These are phyloP conservation scores for Shiraia bambusicola DNA, from an alignment of 2,329 filamentous ascomycete species.

Conservation along the genomic window DNA sequence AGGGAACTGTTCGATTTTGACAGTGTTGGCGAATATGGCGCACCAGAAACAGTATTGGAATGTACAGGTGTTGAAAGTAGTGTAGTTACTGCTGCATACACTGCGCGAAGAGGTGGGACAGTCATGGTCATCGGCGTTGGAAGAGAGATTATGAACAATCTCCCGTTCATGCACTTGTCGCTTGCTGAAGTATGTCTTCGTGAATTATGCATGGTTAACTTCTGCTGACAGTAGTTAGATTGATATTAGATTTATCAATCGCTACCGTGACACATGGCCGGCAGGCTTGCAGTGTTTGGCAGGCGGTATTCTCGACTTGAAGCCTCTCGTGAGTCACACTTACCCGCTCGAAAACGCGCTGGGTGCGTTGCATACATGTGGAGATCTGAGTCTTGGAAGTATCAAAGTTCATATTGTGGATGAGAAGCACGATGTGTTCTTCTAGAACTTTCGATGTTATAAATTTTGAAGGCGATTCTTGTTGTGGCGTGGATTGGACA, in stretches of 20 bases:
- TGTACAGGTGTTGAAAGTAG: conserved; percentile 68
- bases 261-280: conserved; percentile 70
- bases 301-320: conserved; percentile 62
- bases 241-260: conserved; percentile 69
- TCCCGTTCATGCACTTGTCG: conserved; percentile 67
- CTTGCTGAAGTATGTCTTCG: conserved; percentile 56
- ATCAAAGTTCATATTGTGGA: conserved; percentile 65
- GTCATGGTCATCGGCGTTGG: conserved; percentile 68
- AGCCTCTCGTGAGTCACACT: conserved; percentile 63
- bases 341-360: conserved; percentile 63
- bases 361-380: conserved; percentile 58
- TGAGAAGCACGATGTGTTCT: conserved; percentile 31
- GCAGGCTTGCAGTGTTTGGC: conserved; percentile 62
- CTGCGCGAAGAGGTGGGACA: conserved; percentile 59
- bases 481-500: too few species aligned
- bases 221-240: conserved; percentile 48
- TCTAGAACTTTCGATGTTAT: too few species aligned
- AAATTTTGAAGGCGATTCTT: too few species aligned
- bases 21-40: conserved; percentile 53
- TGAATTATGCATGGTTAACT: not conserved
- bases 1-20: conserved; percentile 54
- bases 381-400: conserved; percentile 55
- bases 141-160: conserved; percentile 62
- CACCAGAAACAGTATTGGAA: conserved; percentile 62
- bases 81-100: conserved; percentile 60